Percentiles rank a stretch among this genome's conserved stretches.
These are phyloP conservation scores for Neoscytalidium dimidiatum DNA, from an alignment of 2,329 filamentous ascomycete species.

Conservation along the genomic window DNA sequence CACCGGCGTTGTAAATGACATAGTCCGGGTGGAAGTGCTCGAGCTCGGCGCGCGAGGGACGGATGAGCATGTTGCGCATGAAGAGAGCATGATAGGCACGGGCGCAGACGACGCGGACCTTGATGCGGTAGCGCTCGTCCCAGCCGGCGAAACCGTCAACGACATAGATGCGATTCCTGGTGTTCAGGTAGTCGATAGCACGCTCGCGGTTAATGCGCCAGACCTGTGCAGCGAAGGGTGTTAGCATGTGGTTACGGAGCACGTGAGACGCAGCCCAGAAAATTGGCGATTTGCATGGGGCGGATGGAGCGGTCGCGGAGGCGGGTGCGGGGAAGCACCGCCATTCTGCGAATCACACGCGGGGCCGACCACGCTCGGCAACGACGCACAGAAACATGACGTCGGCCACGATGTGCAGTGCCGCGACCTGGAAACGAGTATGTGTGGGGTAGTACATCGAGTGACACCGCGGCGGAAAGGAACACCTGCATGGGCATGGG, in stretches of 20 bases:
- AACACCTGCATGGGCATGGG: constrained; percentile 7
- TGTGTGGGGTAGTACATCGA: constrained; percentile 20
- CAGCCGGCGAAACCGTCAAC: constrained; percentile 96
- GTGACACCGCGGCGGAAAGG: constrained; percentile 5
- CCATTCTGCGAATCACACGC: constrained; percentile 19
- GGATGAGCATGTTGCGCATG: constrained; percentile 99
- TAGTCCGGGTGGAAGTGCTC: constrained; percentile 99
- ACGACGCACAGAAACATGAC: constrained; percentile 29
- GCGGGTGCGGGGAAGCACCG: constrained; percentile 34
- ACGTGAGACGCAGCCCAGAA: constrained; percentile 27
- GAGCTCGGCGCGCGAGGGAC: constrained; percentile 85
- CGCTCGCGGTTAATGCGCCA: constrained; percentile 99
- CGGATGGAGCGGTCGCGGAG: constrained; percentile 2
- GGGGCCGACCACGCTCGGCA: neutral
- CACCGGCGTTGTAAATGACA: constrained; percentile 98
- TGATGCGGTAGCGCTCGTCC: constrained; percentile 98
- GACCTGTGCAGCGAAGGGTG: constrained; percentile 63
- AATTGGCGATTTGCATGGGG: constrained; percentile 7
- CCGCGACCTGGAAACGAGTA: neutral
- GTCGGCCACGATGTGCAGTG: constrained; percentile 23
- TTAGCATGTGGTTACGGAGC: constrained; percentile 29
- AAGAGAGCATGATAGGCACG: constrained; percentile 99
- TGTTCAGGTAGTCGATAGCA: constrained; percentile 99
- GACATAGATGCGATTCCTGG: constrained; percentile 97
- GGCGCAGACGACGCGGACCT: constrained; percentile 95